These are phyloP conservation scores for Globisporangium cederbergense DNA, from an alignment of 352 stramenopile genomes.

Conservation along the genomic window DNA sequence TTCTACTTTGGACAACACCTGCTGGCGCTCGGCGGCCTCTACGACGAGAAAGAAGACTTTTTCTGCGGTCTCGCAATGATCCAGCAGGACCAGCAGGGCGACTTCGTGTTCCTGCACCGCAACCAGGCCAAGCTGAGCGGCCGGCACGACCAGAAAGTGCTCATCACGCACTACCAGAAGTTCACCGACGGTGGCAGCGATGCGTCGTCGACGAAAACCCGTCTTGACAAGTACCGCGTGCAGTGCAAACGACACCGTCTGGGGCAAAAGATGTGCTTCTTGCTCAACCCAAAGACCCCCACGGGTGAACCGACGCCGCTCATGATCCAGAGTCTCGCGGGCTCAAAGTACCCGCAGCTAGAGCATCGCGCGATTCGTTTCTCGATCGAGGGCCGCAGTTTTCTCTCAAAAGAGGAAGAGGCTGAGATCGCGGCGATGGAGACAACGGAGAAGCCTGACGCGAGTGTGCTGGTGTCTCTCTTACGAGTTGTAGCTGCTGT, in stretches of 20 bases:
- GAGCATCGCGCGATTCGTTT: conserved; percentile 70
- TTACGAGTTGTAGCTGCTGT: not conserved
- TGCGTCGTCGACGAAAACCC: conserved; percentile 31
- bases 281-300: conserved; percentile 40
- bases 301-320: conserved; percentile 42
- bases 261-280: conserved; percentile 63
- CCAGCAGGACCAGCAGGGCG: conserved; percentile 11
- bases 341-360: conserved; percentile 43
- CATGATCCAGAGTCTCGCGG: conserved; percentile 47
- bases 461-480: not conserved
- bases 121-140: conserved; percentile 15
- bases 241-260: conserved; percentile 49
- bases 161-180: conserved; percentile 66
- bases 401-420: conserved; percentile 55
- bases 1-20: conserved; percentile 48
- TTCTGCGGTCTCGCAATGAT: conserved; percentile 46
- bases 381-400: conserved; percentile 65
- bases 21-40: conserved; percentile 39
- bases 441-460: not conserved
- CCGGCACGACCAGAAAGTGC: conserved; percentile 38
- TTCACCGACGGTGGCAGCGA: conserved; percentile 64
- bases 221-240: conserved; percentile 70
- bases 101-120: conserved; percentile 16
- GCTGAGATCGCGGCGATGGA: conserved; percentile 4
- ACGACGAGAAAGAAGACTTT: conserved; percentile 21